Conservation (phyloP, 306 rosid genomes). For the Oxytropis ochrocephala region DNA sequence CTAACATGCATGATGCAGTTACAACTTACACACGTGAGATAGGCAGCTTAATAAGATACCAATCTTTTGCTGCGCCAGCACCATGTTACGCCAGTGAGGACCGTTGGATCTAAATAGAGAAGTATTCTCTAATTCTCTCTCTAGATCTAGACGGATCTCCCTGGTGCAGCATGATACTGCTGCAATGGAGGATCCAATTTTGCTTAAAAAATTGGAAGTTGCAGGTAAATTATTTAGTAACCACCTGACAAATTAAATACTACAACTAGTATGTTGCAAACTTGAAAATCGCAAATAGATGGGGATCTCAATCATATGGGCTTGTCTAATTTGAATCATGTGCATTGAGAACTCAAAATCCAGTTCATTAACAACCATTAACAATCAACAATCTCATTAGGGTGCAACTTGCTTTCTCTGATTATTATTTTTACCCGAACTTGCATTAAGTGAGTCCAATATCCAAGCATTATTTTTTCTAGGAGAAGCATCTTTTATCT, state of each 20-base stretch:
- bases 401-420: background rate
- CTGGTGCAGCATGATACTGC: too few relatives aligned
- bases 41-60: too few relatives aligned
- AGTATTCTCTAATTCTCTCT: too few relatives aligned
- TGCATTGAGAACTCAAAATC: conserved; percentile 42
- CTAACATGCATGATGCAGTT: too few relatives aligned
- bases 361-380: background rate
- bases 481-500: background rate
- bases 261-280: background rate
- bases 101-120: too few relatives aligned
- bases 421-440: conserved; percentile 9
- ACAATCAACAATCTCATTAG: conserved; percentile 1
- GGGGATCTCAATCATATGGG: conserved; percentile 57
- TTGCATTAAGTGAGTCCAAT: background rate
- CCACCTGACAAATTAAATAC: background rate
- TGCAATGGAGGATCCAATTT: too few relatives aligned
- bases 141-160: too few relatives aligned
- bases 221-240: background rate
- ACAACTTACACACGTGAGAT: too few relatives aligned
- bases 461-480: background rate
- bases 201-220: background rate
- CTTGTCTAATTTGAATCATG: conserved; percentile 45
- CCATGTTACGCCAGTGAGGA: too few relatives aligned
- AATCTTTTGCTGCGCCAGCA: too few relatives aligned
- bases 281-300: conserved; percentile 33